Evolutionary conservation across 495 filamentous ascomycete genomes (phyloP).

Genomic region (Glarea lozoyensis): DNA sequence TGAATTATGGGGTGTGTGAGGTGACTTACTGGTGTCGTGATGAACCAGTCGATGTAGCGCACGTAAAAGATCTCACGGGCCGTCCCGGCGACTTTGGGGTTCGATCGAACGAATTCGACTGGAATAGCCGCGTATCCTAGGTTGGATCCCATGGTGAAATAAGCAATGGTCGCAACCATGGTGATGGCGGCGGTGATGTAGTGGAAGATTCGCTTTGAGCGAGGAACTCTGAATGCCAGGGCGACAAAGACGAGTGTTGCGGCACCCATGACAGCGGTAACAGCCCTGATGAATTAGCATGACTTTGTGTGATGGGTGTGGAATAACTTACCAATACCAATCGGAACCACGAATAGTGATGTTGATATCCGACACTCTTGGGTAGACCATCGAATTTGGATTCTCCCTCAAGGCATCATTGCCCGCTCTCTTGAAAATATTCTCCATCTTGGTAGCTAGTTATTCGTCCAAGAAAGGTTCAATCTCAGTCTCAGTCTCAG

Average conservation of each 20-base stretch:
- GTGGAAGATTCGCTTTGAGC: slow-evolving; percentile 55
- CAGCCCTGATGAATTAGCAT: too few species aligned
- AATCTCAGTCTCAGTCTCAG: too few species aligned
- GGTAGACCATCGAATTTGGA: slow-evolving; percentile 13
- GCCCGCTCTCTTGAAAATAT: slow-evolving; percentile 3
- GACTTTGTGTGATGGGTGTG: too few species aligned
- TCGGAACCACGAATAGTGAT: slow-evolving; percentile 52
- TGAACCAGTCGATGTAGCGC: slow-evolving; percentile 57
- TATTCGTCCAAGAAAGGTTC: too few species aligned
- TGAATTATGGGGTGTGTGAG: background rate
- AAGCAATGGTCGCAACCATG: slow-evolving; percentile 53
- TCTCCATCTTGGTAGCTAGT: slow-evolving; percentile 9
- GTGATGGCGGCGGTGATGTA: slow-evolving; percentile 55
- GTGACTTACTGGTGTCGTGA: slow-evolving; percentile 28
- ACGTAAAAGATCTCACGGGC: slow-evolving; percentile 64
- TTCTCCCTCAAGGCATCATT: slow-evolving; percentile 17
- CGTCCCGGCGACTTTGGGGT: slow-evolving; percentile 31
- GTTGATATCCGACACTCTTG: slow-evolving; percentile 34
- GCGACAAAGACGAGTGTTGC: slow-evolving; percentile 33
- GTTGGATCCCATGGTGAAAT: slow-evolving; percentile 62
- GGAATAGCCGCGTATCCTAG: slow-evolving; percentile 55
- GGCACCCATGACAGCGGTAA: slow-evolving; percentile 40
- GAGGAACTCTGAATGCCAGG: slow-evolving; percentile 36
- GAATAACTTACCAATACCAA: too few species aligned
- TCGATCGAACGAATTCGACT: slow-evolving; percentile 40